Evolutionary conservation across 164 flowering plant genomes (phyloP), one percentile per base, ranked within the genome.

Genomic region (Tetracentron sinense): DNA sequence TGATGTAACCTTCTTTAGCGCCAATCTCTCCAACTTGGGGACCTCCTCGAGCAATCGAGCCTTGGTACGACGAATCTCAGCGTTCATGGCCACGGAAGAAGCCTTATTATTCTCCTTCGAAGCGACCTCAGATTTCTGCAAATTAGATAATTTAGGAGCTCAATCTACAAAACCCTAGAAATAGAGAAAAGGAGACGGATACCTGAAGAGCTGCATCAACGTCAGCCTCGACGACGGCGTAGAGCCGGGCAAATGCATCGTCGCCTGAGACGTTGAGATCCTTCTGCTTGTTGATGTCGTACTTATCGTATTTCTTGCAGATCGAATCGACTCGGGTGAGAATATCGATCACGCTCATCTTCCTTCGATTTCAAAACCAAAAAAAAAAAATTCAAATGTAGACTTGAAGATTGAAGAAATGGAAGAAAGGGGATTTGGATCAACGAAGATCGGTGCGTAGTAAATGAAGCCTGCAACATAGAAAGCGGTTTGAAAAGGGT

Each of bases 31-130:
- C 81, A 94, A 74, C 71, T 94, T 94, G 4, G 92, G 93, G 20
- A 91, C 82, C 58, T 91, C 96, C 72, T 90, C 97, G 2, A 89
- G 81, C 78, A 94, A 82, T 27, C 85, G 72, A 55, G 96, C 96
- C 71, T 94, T 91, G 28, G 82, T 87, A 4, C 98, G 77, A 19
- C 98, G 91, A 59, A 94, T 83, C 84, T 94, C 98, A 0, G 98
- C 97, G 63, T 91, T 87, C 72, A 91, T 27, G 12, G 98, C 97
- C 27, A 94, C 98, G 1, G 74, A 78, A n/a, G 96, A 76, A 0
- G 98, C 97, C 65, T 87, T 80, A 56, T 73, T 88, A 59, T 78
- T 85, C 85, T 89, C 97, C 21, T 58, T 79, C 1, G 83, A 67
- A 49, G 92, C 92, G 23, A 30, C 20, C 63, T 94, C 96, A 50